Evolutionary conservation across 768 basidiomycete genomes (phyloP), one percentile per base, ranked within the genome.

Genomic region (Boletus tylopilopsis): DNA sequence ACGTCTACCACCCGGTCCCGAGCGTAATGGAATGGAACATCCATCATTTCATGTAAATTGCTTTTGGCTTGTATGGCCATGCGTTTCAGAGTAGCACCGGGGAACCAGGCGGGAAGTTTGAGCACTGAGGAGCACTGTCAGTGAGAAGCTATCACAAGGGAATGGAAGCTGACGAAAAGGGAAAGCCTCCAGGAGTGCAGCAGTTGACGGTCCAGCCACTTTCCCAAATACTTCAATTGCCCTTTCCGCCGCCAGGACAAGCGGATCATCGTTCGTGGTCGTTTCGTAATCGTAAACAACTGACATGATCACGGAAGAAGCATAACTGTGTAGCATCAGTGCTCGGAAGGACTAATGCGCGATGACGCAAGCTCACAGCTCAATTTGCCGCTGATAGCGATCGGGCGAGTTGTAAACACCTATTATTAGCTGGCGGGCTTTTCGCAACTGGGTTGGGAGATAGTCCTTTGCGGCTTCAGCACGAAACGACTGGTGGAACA

Each of bases 251-350:
- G 59, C 52, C 41, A 66, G 49, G 21, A 67, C 54, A 19, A 67
- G 55, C 1, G 65, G 64, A 47, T 69, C 65, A 29, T 55, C 56
- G 16, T 58, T 46, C n/a, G 56, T 56, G 47, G 45, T 29, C 15
- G 65, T 67, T 42, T 67, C 65, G 47, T 67, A 67, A 42, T 67
- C 65, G 24, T 69, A 67, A n/a, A 68, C 64, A 19, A 43, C 55
- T 24, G 65, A 67, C 65, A 67, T 67, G 47, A 67, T 69, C 27
- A 67, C 49, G 10, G 60, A 61, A 10, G 65, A 67, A 44, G 65
- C 60, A 40, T 68, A 58, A 5, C 72, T 73, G 51, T 24, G 30
- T 24, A 37, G 29, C 29, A 41, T 33, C 33, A 44, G 37, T 33
- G 34, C 40, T 41, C 39, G 24, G n/a, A 32, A 16, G 13, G 27